Base-by-base conservation (phyloP, 164 flowering plant species). In the Dillenia suffruticosa region DNA sequence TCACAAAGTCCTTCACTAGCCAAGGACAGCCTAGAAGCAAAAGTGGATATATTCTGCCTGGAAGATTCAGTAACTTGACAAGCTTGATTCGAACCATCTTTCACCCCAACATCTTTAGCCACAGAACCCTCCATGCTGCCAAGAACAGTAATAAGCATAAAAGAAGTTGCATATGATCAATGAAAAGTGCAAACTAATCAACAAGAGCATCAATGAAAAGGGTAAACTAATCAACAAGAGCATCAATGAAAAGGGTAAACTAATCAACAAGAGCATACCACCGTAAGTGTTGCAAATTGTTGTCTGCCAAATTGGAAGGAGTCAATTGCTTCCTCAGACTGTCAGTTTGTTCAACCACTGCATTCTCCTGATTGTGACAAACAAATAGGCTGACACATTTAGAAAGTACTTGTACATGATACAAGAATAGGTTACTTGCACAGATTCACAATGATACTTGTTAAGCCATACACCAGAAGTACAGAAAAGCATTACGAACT, bases 301-400 rank as follows among this genome's bases (percentile, higher is more conserved):
- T 73, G 17, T 68, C 60, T 70, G 75, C 76, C 53, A 71, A 51
- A 63, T 61, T 58, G 63, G 72, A 70, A 62, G 72, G 51, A 70
- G 59, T 11, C 56, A 76, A 61, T 9, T 73, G 32, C 70, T 64
- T 81, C 59, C 74, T 75, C 62, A 63, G 40, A 24, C 58, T 55
- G 59, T 45, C 59, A 55, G 51, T 51, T 63, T 71, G 68, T 58
- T 72, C 82, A 56, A 44, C 53, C 40, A 74, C 68, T 62, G 49
- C 26, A 65, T 57, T 71, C 50, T 74, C 87, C 95, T 86, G 80
- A 62, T 17, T 8, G 11, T n/a, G 17, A 54, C 2, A 63, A 22
- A 51, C 9, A 48, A 2, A 59, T 60, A 32, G 15, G 54, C n/a
- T 17, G 50, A 54, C 22, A 9, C 13, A 9, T 54, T 44, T 12